phyloP scores from a whole-genome alignment of 805 yeast genomes.

The Cephaloascus fragrans region DNA sequence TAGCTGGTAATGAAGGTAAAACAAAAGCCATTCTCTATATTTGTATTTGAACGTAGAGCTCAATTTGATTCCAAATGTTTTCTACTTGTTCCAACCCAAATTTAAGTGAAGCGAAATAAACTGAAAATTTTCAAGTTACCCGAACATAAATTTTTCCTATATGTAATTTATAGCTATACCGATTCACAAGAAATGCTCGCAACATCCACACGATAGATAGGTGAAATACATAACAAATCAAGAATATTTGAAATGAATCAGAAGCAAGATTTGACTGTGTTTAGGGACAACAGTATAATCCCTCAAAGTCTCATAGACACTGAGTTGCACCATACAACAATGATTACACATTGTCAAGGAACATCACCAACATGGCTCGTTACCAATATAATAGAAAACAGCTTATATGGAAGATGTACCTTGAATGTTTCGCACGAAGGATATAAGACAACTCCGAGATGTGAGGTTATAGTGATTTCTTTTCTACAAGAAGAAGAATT shows the following conservation, averaged over 20 bases:
- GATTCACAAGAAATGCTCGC: too few species aligned
- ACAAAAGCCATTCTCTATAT: slow-evolving; percentile 25
- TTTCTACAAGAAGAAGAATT: slow-evolving; percentile 12
- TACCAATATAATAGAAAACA: slow-evolving; percentile 43
- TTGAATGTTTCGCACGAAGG: slow-evolving; percentile 26
- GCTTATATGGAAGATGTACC: slow-evolving; percentile 34
- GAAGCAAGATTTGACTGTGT: slow-evolving; percentile 49
- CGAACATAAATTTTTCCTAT: too few species aligned
- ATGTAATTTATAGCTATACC: too few species aligned
- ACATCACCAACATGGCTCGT: slow-evolving; percentile 60
- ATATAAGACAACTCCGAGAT: slow-evolving; percentile 10
- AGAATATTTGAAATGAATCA: slow-evolving; percentile 24
- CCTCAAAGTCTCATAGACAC: slow-evolving; percentile 13
- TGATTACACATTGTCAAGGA: slow-evolving; percentile 34
- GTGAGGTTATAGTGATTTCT: slow-evolving; percentile 27
- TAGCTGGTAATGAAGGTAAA: slow-evolving; percentile 45
- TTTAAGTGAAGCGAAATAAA: too few species aligned
- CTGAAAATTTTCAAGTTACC: too few species aligned
- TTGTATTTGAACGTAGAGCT: too few species aligned
- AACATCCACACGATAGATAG: too few species aligned
- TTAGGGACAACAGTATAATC: slow-evolving; percentile 38
- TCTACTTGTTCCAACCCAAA: too few species aligned
- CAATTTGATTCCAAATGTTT: too few species aligned
- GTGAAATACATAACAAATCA: not conserved
- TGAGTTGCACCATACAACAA: slow-evolving; percentile 10